Evolutionary conservation across 371 early-diverging fungal species (phyloP), one percentile per base, ranked within the genome.

Genomic region (Apophysomyces trapeziformis): DNA sequence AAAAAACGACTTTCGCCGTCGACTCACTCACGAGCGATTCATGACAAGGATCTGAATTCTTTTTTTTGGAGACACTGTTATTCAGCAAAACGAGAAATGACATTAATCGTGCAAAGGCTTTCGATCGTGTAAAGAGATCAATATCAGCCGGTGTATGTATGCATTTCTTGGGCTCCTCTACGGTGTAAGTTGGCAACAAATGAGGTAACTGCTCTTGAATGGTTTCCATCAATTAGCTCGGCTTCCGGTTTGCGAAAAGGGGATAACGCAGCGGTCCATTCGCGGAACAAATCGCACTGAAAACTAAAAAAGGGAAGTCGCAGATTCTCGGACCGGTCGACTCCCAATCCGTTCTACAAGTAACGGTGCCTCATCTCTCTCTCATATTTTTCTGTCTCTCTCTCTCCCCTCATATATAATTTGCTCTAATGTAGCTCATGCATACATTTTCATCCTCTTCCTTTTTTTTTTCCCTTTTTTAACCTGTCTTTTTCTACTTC

Each of bases 61-160:
- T 81, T 58, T 81, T 83, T 57, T 87, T 79, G 32, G 79, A 60
- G 11, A 90, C 92, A 50, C 89, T 86, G 11, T 74, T 68, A 78
- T 95, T 95, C 36, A 93, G 78, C 35, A 85, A 73, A 50, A 83
- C 82, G 32, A 93, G 75, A 78, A 94, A 96, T 38, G 87, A 85
- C 74, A 92, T 71, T 60, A 93, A 74, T 38, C 92, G 85, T 9
- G 76, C 76, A 73, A 87, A 92, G 0, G 91, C 94, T 61, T 87
- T 83, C 16, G 89, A 88, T 5, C 74, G 46, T 9, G 75, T 65
- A 86, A 91, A 94, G 1, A 37, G 47, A 1, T 70, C 68, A 67
- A 93, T 82, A 60, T 88, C 84, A 50, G 66, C 43, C 50, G 87
- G 85, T 36, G 79, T 83, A 44, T 70, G 71, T 46, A 93, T 91